Evolutionary conservation across 805 yeast species (phyloP).

Genomic region (Metschnikowia henanensis): DNA sequence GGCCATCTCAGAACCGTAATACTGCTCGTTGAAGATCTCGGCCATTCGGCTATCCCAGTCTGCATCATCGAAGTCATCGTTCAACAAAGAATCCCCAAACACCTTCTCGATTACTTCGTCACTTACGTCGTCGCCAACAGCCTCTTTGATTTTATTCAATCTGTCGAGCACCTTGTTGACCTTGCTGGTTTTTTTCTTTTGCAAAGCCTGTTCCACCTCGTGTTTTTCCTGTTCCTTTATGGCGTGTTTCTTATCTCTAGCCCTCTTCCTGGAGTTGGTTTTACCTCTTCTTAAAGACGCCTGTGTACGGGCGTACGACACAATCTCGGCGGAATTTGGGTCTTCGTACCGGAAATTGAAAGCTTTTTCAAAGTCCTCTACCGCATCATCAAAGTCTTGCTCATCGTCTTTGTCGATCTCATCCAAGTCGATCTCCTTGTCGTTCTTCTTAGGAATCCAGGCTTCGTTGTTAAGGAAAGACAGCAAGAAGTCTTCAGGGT

Average conservation of each 20-base stretch:
- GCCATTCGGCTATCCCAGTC: conserved; percentile 91
- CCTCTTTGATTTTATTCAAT: conserved; percentile 60
- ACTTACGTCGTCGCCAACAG: conserved; percentile 62
- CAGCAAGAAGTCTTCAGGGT: conserved; percentile 69
- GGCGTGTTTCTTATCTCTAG: conserved; percentile 70
- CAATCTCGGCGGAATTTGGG: conserved; percentile 85
- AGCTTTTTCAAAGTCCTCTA: conserved; percentile 86
- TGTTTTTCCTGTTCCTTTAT: conserved; percentile 50
- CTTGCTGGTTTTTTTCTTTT: conserved; percentile 73
- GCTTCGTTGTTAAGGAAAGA: conserved; percentile 77
- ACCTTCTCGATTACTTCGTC: conserved; percentile 62
- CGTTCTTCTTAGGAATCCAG: conserved; percentile 81
- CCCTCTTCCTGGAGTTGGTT: conserved; percentile 72
- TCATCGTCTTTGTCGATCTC: conserved; percentile 58
- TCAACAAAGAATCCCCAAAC: conserved; percentile 73
- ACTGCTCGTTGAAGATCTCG: conserved; percentile 83
- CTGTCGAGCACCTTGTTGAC: conserved; percentile 76
- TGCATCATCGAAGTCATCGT: conserved; percentile 84
- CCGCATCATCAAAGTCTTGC: conserved; percentile 89
- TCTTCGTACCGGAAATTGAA: conserved; percentile 96
- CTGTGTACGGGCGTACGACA: conserved; percentile 92
- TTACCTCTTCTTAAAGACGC: conserved; percentile 86
- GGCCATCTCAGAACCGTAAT: conserved; percentile 50
- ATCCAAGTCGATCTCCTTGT: conserved; percentile 54
- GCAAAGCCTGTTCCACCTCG: conserved; percentile 58